A percentile compares a stretch with the other conserved stretches of the same genome.
These are phyloP conservation scores for Ganoderma meredithae DNA, from an alignment of 1,284 basidiomycete genomes.

Conservation along the genomic window DNA sequence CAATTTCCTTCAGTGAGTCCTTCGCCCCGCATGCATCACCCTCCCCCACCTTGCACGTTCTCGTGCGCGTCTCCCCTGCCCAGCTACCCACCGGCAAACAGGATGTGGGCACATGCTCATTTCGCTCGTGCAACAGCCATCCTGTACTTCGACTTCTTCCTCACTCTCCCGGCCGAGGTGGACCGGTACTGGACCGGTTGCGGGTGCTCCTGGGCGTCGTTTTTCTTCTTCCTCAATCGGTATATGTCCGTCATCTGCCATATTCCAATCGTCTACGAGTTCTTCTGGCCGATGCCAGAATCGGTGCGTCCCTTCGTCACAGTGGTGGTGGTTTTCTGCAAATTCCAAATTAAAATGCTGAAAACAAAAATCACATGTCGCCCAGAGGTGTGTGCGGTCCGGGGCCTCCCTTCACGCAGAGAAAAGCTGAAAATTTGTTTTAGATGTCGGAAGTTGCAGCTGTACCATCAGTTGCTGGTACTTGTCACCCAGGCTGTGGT, in stretches of 20 bases:
- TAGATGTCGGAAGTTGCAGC: conserved; percentile 17
- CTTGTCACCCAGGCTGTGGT: conserved; percentile 9
- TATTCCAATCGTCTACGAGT: conserved; percentile 18
- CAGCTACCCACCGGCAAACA: background rate
- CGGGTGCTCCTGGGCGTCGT: conserved; percentile 9
- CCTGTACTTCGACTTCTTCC: conserved; percentile 26
- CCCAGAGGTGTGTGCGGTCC: background rate
- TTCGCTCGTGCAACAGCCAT: conserved; percentile 4
- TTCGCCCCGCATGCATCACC: background rate
- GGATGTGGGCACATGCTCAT: background rate
- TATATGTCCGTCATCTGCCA: conserved; percentile 15
- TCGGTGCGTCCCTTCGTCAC: conserved; percentile 8
- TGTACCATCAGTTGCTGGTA: conserved; percentile 16
- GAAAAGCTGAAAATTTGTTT: background rate
- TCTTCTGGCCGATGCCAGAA: conserved; percentile 20
- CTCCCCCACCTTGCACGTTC: background rate
- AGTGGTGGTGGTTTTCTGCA: background rate
- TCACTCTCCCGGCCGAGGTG: conserved; percentile 42
- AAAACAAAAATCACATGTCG: background rate
- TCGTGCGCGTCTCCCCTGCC: background rate
- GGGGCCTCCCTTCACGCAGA: background rate
- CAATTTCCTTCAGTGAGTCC: conserved; percentile 17
- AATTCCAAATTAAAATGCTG: background rate
- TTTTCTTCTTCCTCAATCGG: conserved; percentile 25
- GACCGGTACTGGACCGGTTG: conserved; percentile 17